Conservation (phyloP, 1,139 yeast species). For the Lodderomyces orthopsilosis region DNA sequence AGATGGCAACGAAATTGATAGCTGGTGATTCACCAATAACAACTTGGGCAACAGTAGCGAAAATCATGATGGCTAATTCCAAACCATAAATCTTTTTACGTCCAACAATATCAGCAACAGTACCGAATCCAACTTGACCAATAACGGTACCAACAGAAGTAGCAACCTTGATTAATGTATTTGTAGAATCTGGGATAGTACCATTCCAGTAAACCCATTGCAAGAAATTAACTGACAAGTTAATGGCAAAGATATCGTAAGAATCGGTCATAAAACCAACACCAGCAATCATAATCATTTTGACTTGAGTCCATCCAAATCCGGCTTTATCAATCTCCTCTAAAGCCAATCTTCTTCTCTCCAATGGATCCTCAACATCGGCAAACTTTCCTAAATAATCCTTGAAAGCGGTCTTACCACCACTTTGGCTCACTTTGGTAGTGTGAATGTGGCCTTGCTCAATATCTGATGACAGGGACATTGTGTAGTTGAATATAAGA, state of each 20-base stretch:
- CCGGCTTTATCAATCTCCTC: slow-evolving; percentile 83
- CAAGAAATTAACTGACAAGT: slow-evolving; percentile 75
- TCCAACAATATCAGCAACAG: slow-evolving; percentile 80
- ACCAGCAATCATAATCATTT: slow-evolving; percentile 88
- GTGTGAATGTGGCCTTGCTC: slow-evolving; percentile 4
- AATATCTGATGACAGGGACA: slow-evolving; percentile 3
- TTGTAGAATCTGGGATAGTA: slow-evolving; percentile 62
- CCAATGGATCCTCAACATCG: slow-evolving; percentile 81
- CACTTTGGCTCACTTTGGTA: slow-evolving; percentile 23
- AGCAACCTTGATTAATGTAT: slow-evolving; percentile 76
- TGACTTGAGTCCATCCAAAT: slow-evolving; percentile 85
- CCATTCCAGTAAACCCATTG: slow-evolving; percentile 67
- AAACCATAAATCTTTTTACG: slow-evolving; percentile 86
- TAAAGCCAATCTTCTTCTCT: slow-evolving; percentile 85
- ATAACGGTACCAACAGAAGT: slow-evolving; percentile 93
- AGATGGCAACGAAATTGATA: slow-evolving; percentile 66
- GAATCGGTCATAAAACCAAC: slow-evolving; percentile 93
- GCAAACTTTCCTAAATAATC: slow-evolving; percentile 81
- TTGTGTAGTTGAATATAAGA: not conserved
- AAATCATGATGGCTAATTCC: slow-evolving; percentile 80
- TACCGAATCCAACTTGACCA: slow-evolving; percentile 88
- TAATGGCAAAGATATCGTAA: slow-evolving; percentile 87
- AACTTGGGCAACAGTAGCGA: slow-evolving; percentile 78
- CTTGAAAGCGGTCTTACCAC: slow-evolving; percentile 91
- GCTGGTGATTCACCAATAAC: slow-evolving; percentile 67